Conservation (phyloP, 1,284 basidiomycete genomes). For the Polyporus tsugae region DNA sequence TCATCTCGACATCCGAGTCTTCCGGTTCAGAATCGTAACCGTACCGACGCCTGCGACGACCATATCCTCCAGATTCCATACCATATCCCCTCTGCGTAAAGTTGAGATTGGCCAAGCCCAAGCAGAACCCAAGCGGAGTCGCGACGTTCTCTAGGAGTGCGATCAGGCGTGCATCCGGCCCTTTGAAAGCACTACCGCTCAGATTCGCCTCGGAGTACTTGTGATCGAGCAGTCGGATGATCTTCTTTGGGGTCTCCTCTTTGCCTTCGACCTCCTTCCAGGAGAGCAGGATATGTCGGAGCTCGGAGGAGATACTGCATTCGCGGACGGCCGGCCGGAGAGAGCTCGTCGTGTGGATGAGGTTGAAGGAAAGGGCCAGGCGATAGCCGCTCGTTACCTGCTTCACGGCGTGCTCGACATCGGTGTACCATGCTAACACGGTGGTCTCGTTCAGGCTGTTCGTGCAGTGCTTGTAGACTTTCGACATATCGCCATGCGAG, state of each 20-base stretch:
- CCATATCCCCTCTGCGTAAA: too few species aligned
- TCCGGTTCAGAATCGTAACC: too few species aligned
- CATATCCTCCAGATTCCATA: too few species aligned
- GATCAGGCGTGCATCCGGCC: slow-evolving; percentile 33
- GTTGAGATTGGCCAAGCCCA: too few species aligned
- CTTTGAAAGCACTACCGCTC: slow-evolving; percentile 35
- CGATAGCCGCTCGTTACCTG: slow-evolving; percentile 53
- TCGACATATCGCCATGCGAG: slow-evolving; percentile 43
- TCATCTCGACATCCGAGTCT: too few species aligned
- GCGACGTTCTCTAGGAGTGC: too few species aligned
- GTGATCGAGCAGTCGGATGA: slow-evolving; percentile 38
- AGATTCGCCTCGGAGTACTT: slow-evolving; percentile 36
- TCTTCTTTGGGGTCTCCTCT: slow-evolving; percentile 19
- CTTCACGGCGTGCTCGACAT: slow-evolving; percentile 54
- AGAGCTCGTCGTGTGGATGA: slow-evolving; percentile 37
- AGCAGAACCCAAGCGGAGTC: too few species aligned
- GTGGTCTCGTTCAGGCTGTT: slow-evolving; percentile 43
- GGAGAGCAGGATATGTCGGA: slow-evolving; percentile 12
- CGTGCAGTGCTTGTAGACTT: slow-evolving; percentile 44
- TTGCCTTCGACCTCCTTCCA: slow-evolving; percentile 29
- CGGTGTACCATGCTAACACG: slow-evolving; percentile 57
- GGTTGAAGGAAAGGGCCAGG: slow-evolving; percentile 56
- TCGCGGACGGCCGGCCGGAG: slow-evolving; percentile 25
- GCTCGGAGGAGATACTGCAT: slow-evolving; percentile 22
- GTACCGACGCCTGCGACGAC: too few species aligned